Evolutionary conservation across 805 yeast genomes (phyloP).

Genomic region (Wickerhamiella bombiphila): DNA sequence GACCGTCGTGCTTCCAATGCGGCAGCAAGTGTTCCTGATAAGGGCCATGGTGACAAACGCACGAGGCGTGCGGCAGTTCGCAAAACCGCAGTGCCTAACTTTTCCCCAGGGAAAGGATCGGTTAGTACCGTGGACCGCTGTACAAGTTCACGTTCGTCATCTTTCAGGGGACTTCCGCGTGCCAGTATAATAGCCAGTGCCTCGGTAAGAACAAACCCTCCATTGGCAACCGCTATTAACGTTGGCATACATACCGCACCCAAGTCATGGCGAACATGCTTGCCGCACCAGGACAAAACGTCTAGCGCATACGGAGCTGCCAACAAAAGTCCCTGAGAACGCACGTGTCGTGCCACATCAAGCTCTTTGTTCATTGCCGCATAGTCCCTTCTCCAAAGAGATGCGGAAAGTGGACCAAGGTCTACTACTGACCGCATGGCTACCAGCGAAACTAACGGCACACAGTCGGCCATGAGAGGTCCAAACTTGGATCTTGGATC

Average conservation of each 20-base stretch:
- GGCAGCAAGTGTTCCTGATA: conserved; percentile 7
- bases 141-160: conserved; percentile 14
- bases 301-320: conserved; percentile 28
- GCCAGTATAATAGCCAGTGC: conserved; percentile 14
- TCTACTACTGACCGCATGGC: conserved; percentile 26
- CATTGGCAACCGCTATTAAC: conserved; percentile 24
- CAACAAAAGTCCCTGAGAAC: conserved; percentile 21
- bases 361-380: conserved; percentile 23
- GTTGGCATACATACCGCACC: conserved; percentile 25
- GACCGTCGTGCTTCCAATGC: not conserved
- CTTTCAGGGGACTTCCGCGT: conserved; percentile 8
- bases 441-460: conserved; percentile 27
- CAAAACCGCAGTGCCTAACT: conserved; percentile 4
- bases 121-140: conserved; percentile 13
- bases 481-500: conserved; percentile 28
- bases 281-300: conserved; percentile 26
- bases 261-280: conserved; percentile 23
- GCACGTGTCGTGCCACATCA: conserved; percentile 11
- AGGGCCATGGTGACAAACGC: conserved; percentile 12
- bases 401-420: conserved; percentile 25
- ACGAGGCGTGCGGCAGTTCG: conserved; percentile 11
- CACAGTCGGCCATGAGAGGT: conserved; percentile 30
- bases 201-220: conserved; percentile 25
- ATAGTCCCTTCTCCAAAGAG: conserved; percentile 29
- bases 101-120: conserved; percentile 2